Evolutionary conservation across 192 early-diverging fungal genomes (phyloP).

Genomic region (Linnemannia exigua): DNA sequence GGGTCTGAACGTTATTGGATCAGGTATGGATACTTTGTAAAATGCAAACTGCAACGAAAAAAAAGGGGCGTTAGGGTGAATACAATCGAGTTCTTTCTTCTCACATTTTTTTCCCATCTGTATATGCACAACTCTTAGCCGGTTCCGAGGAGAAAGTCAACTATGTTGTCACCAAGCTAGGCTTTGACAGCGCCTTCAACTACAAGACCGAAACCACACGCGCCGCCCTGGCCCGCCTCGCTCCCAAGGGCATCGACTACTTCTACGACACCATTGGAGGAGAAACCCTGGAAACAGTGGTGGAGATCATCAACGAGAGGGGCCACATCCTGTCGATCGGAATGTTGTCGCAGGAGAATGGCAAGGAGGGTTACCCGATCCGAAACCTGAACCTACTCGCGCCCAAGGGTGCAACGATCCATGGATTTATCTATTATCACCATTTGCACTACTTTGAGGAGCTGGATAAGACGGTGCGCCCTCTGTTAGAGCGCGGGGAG

Average conservation of each 20-base stretch:
- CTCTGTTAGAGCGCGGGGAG: conserved; percentile 39
- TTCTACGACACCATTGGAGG: conserved; percentile 90
- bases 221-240: conserved; percentile 62
- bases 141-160: conserved; percentile 90
- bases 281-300: conserved; percentile 76
- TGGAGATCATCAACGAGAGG: conserved; percentile 71
- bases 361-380: conserved; percentile 65
- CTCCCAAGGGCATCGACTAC: conserved; percentile 87
- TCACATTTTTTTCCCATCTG: too few relatives aligned
- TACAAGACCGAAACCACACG: conserved; percentile 79
- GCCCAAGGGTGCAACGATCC: conserved; percentile 64
- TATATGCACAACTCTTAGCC: conserved; percentile 68
- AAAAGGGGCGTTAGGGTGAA: too few relatives aligned
- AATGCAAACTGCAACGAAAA: neutral
- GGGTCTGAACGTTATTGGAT: conserved; percentile 87
- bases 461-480: conserved; percentile 44
- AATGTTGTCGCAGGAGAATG: conserved; percentile 83
- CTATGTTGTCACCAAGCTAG: conserved; percentile 72
- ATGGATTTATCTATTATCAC: conserved; percentile 73
- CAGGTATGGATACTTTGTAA: conserved; percentile 52
- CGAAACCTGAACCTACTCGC: conserved; percentile 71
- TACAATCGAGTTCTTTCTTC: neutral
- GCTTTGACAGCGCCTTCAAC: conserved; percentile 92
- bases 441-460: conserved; percentile 55
- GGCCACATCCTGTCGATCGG: conserved; percentile 80